phyloP scores from a whole-genome alignment of 1,284 basidiomycete genomes.

The Bothia castanella region DNA sequence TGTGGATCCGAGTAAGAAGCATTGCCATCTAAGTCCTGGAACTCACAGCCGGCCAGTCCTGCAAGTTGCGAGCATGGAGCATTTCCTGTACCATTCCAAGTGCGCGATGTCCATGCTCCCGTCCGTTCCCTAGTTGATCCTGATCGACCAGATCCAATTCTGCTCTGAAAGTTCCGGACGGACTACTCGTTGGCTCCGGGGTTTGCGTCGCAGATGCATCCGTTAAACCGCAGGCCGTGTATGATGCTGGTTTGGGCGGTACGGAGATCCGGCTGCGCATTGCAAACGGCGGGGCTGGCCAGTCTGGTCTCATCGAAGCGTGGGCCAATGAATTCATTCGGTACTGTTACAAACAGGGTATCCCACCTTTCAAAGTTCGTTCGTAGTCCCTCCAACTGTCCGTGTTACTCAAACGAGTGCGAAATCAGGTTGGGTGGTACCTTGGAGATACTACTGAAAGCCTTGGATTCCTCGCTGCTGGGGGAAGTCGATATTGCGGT shows the following conservation, averaged over 20 bases:
- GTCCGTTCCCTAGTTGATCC: not conserved
- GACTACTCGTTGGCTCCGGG: slow-evolving; percentile 6
- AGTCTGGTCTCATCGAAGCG: slow-evolving; percentile 43
- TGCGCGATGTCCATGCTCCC: not conserved
- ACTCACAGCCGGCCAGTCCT: too few relatives aligned
- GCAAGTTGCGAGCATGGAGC: slow-evolving; percentile 4
- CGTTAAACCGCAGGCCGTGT: slow-evolving; percentile 15
- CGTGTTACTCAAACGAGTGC: not conserved
- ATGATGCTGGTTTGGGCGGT: slow-evolving; percentile 17
- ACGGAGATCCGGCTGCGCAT: slow-evolving; percentile 38
- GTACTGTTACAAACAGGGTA: slow-evolving; percentile 27
- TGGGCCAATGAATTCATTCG: slow-evolving; percentile 46
- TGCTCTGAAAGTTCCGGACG: slow-evolving; percentile 1
- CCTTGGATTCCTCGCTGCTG: slow-evolving; percentile 37
- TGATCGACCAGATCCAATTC: slow-evolving; percentile 4
- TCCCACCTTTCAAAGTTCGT: slow-evolving; percentile 38
- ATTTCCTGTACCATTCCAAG: slow-evolving; percentile 4
- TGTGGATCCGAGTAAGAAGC: not conserved
- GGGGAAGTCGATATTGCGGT: slow-evolving; percentile 44
- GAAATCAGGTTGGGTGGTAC: slow-evolving; percentile 45
- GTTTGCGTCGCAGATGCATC: slow-evolving; percentile 2
- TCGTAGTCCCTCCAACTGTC: not conserved
- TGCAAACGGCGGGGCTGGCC: slow-evolving; percentile 48
- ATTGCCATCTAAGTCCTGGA: not conserved
- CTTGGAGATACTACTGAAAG: slow-evolving; percentile 49